Evolutionary conservation across 345 rosid genomes (phyloP), one percentile per base, ranked within the genome.

Genomic region (Cardiospermum halicacabum): DNA sequence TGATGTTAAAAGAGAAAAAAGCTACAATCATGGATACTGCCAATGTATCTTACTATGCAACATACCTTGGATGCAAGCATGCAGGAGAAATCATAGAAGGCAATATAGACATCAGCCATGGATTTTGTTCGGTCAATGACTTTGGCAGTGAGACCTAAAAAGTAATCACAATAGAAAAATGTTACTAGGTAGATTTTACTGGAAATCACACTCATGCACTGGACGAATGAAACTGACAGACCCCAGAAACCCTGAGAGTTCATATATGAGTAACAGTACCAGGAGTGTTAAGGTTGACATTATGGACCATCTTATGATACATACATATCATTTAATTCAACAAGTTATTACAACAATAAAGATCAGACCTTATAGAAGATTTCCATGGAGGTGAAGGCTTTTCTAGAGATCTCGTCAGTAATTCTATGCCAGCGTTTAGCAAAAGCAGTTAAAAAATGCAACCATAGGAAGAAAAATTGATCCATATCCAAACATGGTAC

Each of bases 31-130:
- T 11, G 8, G 13, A 39, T 13, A 9, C 42, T 18, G 42, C 30
- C 10, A 37, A 43, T 22, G 22, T 22, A 28, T 68, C 19, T 25
- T 40, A 32, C 21, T 19, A 47, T 25, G 56, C 30, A 37, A 11
- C 42, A 26, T 84, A 82, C 97, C 96, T 93, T 90, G 66, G 82
- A 60, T 70, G 84, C 81, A 55, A 92, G 78, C 86, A 86, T 77
- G 74, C 78, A 75, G 31, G 90, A 83, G 70, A 87, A 92, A 51
- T 92, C 96, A 26, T 70, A 84, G 77, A 91, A 91, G 43, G 91
- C 91, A 26, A 91, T 89, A 77, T 94, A 94, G 64, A 94, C 96
- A 78, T 94, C 96, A 26, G 85, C 78, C 96, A 94, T 85, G 51
- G 85, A 75, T 49, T 78, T 91, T 13, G 99, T 91, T 60, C 78